Evolutionary conservation across 352 stramenopile species (phyloP), one percentile per base, ranked within the genome.

Genomic region (Pythium volutum): DNA sequence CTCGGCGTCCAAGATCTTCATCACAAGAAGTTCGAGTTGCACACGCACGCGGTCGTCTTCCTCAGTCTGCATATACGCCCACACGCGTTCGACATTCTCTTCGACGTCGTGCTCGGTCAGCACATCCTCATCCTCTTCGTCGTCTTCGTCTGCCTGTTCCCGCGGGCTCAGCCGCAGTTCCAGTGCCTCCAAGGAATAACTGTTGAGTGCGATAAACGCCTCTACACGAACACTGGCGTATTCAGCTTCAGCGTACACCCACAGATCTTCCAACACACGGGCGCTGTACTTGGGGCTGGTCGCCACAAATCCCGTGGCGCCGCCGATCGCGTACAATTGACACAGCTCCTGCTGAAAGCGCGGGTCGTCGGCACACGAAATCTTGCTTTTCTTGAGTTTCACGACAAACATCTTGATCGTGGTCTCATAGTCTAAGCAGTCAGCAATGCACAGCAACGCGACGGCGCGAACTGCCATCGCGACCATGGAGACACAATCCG

Each of bases 381-480:
- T 67, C 50, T 81, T 87, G 27, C 80, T 79, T 59, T 91, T 91
- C 29, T 73, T 74, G 50, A 88, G 66, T 57, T 91, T 93, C 34
- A 76, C 63, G 4, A 76, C 38, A 27, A 93, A 75, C 33, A 87
- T 90, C 72, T 92, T 93, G 63, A 89, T 79, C 9, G 72, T 79
- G 0, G 84, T 78, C 52, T 84, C 86, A 47, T 89, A 89, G 64
- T 93, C 84, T 47, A 93, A 67, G 34, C 79, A 88, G 49, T 91
- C 82, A 11, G 59, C 74, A 18, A 59, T 49, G 60, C 82, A 91
- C 29, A 93, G 62, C 18, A 72, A 55, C 10, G 70, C 66, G 36
- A 92, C 81, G 5, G 80, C 84, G 33, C 83, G 71, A 27, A 93
- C 64, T 0, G 82, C 82, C 79, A 92, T 88, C 8, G 72, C 66